Percentiles rank a stretch among this genome's conserved stretches.
phyloP scores from a whole-genome alignment of 345 rosid genomes.

The Acer saccharum region DNA sequence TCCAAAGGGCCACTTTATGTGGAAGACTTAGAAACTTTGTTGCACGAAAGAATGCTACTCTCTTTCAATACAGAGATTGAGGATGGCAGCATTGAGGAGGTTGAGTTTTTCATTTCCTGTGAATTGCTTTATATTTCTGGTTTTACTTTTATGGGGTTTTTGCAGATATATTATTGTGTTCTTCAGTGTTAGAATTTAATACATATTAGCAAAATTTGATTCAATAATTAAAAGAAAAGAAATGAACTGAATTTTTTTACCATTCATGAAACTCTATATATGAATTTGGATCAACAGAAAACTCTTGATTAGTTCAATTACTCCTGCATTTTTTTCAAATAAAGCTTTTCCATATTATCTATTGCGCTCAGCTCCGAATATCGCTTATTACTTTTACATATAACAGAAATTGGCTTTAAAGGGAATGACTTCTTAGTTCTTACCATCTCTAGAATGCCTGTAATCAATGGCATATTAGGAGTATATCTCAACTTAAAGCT shows the following conservation, averaged over 20 bases:
- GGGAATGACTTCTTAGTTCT: not conserved
- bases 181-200: not conserved
- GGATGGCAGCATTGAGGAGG: constrained; percentile 92
- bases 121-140: not conserved
- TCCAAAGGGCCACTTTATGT: constrained; percentile 43
- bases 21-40: constrained; percentile 73
- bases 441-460: not conserved
- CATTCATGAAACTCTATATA: no score
- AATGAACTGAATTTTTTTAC: not conserved
- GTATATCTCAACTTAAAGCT: not conserved
- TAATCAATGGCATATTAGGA: not conserved
- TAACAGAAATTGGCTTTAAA: not conserved
- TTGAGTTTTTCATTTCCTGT: constrained; percentile 1
- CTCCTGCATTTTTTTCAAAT: not conserved
- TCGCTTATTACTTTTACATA: not conserved
- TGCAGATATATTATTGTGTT: not conserved
- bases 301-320: not conserved
- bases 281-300: not conserved
- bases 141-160: not conserved
- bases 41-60: constrained; percentile 73
- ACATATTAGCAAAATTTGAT: not conserved
- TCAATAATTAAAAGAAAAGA: no score
- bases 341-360: not conserved
- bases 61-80: constrained; percentile 84
- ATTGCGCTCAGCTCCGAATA: not conserved